Base-by-base conservation (phyloP, 306 rosid genomes). In the Coriaria nepalensis region DNA sequence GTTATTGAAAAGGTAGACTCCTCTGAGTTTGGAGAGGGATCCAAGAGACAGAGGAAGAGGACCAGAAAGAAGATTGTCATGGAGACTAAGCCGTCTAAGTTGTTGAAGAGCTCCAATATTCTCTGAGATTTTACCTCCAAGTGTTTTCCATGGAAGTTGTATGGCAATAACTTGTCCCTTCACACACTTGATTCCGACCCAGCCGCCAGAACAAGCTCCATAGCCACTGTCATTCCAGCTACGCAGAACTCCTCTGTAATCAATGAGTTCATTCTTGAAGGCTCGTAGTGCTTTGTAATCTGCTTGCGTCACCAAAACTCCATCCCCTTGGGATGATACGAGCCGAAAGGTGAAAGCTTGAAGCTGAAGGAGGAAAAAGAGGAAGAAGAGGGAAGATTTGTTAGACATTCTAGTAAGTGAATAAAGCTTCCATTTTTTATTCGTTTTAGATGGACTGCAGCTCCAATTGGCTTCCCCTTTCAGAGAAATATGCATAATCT, bases 71-170 rank as follows among this genome's bases (percentile, higher is more conserved):
- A 45, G 50, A 50, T 90, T 90, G 56, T 85, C 87, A 40, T 90
- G 98, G 32, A 90, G 79, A 62, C 83, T 85, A 4, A 90, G 65
- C 73, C 77, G 85, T 57, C 94, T 62, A 38, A 90, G 87, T 11
- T 76, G 61, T 62, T 60, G 92, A 57, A 90, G 94, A 38, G 73
- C 78, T 6, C 94, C 92, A 41, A 90, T 81, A 57, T 73, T 75
- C 64, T 85, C 81, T 0, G 95, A 81, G 63, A 90, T 85, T 40
- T 62, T n/a, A 0, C 98, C 98, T 0, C 87, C 85, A 3, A 90
- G 73, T 10, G 82, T 83, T 64, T 59, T 85, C 95, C 95, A 90
- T 33, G 98, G 98, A 67, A 90, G 85, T 64, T 90, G 98, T 49
- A 90, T 77, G 5, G 81, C 94, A 47, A 90, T 73, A 33, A 90